phyloP scores from a whole-genome alignment of 2,329 filamentous ascomycete species.

The Ophiosphaerella narmari region DNA sequence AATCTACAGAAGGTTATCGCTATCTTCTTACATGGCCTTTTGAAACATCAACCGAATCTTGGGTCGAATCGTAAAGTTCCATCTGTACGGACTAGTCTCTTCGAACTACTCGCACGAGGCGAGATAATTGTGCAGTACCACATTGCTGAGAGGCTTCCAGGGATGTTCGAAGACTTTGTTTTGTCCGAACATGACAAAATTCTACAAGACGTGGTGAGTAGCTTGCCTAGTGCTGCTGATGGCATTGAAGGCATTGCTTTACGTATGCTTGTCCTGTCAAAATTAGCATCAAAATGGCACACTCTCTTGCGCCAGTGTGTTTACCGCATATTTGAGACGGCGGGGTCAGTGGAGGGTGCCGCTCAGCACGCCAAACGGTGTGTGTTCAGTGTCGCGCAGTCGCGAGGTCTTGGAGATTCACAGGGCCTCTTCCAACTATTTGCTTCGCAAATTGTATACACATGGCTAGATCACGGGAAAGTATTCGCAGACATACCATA shows the following conservation, averaged over 20 bases:
- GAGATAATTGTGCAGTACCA: constrained; percentile 75
- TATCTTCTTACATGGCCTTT: constrained; percentile 69
- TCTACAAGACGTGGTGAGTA: constrained; percentile 80
- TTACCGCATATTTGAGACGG: constrained; percentile 92
- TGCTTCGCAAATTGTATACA: constrained; percentile 85
- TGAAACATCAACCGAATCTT: constrained; percentile 70
- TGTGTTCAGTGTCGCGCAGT: constrained; percentile 66
- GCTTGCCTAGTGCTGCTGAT: constrained; percentile 72
- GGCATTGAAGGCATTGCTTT: constrained; percentile 83
- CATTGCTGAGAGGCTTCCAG: constrained; percentile 70
- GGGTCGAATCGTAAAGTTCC: constrained; percentile 63
- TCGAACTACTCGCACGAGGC: constrained; percentile 71
- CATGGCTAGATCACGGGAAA: constrained; percentile 77
- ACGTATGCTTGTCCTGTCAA: constrained; percentile 74
- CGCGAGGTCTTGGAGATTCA: constrained; percentile 67
- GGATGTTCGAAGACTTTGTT: constrained; percentile 80
- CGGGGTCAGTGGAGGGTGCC: constrained; percentile 70
- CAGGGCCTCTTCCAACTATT: constrained; percentile 81
- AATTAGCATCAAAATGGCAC: constrained; percentile 80
- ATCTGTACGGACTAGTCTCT: constrained; percentile 71
- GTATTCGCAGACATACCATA: constrained; percentile 68
- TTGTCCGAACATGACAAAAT: constrained; percentile 81
- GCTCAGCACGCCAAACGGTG: constrained; percentile 74
- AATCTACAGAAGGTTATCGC: constrained; percentile 70
- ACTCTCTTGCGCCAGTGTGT: constrained; percentile 84